Evolutionary conservation across 164 flowering plant species (phyloP), one percentile per base, ranked within the genome.

Genomic region (Vitis cinerea): DNA sequence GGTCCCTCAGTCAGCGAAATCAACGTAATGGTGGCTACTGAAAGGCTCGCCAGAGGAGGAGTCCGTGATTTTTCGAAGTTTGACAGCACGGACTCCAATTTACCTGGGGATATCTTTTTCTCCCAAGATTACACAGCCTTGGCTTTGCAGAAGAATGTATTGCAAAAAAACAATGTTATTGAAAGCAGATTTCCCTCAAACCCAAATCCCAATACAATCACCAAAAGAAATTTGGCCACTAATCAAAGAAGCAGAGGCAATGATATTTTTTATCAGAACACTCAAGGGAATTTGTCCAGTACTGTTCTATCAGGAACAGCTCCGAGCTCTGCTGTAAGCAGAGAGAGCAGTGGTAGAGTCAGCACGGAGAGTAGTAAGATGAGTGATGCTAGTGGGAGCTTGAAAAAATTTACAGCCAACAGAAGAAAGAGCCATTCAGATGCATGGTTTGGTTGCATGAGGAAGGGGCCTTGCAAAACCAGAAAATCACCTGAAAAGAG

Each of bases 21-120:
- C 58, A 87, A 89, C 66, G 94, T 86, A 78, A 79, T 87, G 72
- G 68, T 84, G 50, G 89, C 92, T 5, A 72, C 82, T 52, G 77
- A 66, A 61, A 87, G 77, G 76, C 56, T 83, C 37, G 31, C 72
- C 9, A 71, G 63, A 68, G 70, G 31, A 8, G 65, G 70, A 1
- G 51, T 11, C 10, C 13, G 37, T 49, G 53, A 66, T 56, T 79
- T 14, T 67, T 60, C 63, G 12, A 57, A 50, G 23, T 56, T 82
- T 48, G 85, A 83, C 9, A 87, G 82, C 74, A 82, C 78, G 15
- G 92, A 86, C 0, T 85, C 90, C 16, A 81, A 85, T 59, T 59
- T 80, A 60, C 84, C 76, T 0, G 92, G 90, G 2, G 84, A 85
- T 62, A 83, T 88, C 57, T 90, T 88, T 83, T 88, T 87, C 68